These are phyloP conservation scores for Rhynchospora breviuscula DNA, from an alignment of 176 grass and related monocot species.

Conservation along the genomic window DNA sequence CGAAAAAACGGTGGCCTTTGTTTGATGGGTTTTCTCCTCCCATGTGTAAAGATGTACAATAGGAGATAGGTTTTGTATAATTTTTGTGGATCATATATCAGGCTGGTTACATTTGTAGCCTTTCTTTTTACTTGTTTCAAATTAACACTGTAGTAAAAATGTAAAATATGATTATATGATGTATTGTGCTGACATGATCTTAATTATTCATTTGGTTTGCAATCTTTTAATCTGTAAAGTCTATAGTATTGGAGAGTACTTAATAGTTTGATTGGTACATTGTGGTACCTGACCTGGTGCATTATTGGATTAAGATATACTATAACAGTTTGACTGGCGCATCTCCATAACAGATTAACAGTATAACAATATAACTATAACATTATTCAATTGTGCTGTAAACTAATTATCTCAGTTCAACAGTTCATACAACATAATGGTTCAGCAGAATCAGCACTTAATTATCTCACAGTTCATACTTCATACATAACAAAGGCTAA, in stretches of 20 bases:
- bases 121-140: slow-evolving; percentile 8
- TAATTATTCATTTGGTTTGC: neutral
- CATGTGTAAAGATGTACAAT: neutral
- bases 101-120: neutral
- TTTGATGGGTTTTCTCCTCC: neutral
- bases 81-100: neutral
- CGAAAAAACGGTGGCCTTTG: neutral
- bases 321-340: too few species aligned
- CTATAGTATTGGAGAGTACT: neutral
- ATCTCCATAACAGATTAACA: too few species aligned
- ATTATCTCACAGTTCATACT: too few species aligned
- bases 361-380: too few species aligned
- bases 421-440: too few species aligned
- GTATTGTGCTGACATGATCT: neutral
- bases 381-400: too few species aligned
- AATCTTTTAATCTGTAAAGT: neutral
- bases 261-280: neutral
- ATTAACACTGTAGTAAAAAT: neutral
- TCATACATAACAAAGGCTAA: too few species aligned
- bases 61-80: neutral
- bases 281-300: neutral
- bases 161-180: neutral
- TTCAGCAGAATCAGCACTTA: too few species aligned
- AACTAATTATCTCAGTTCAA: too few species aligned
- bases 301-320: too few species aligned